phyloP scores from a whole-genome alignment of 805 yeast genomes.

The Hanseniaspora singularis region DNA sequence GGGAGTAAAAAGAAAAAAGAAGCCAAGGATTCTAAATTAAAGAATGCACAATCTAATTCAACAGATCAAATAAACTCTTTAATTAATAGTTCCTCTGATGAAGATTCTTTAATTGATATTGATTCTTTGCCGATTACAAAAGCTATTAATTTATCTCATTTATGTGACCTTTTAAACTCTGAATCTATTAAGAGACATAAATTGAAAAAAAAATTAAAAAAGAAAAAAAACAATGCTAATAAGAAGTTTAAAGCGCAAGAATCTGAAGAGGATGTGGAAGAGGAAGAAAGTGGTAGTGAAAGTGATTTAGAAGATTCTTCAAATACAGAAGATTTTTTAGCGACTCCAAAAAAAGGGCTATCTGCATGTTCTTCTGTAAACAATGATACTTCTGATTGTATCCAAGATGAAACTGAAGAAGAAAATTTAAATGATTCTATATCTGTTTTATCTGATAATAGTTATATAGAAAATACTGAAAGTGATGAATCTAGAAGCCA shows the following conservation, averaged over 20 bases:
- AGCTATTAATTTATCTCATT: conserved; percentile 12
- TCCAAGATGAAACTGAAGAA: no score
- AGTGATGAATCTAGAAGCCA: no score
- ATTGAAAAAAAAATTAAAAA: conserved; percentile 11
- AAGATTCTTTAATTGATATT: conserved; percentile 1
- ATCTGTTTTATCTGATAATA: no score
- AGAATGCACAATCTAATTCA: no score
- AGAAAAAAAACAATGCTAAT: conserved; percentile 5
- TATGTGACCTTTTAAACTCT: conserved; percentile 8
- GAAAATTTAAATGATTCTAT: no score
- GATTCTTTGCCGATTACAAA: conserved; percentile 13
- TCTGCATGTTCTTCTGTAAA: not conserved
- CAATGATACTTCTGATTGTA: no score
- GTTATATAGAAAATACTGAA: no score
- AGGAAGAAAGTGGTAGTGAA: not conserved
- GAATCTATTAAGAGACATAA: conserved; percentile 6
- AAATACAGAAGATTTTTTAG: no score
- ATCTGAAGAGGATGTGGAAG: not conserved
- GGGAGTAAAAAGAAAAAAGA: not conserved
- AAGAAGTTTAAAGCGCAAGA: no score
- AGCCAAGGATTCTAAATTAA: not conserved
- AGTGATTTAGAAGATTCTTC: not conserved
- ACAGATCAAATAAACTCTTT: no score
- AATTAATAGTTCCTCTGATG: not conserved
- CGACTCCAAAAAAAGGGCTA: no score